Evolutionary conservation across 2,329 filamentous ascomycete species (phyloP).

Genomic region (Elsinoe batatas): DNA sequence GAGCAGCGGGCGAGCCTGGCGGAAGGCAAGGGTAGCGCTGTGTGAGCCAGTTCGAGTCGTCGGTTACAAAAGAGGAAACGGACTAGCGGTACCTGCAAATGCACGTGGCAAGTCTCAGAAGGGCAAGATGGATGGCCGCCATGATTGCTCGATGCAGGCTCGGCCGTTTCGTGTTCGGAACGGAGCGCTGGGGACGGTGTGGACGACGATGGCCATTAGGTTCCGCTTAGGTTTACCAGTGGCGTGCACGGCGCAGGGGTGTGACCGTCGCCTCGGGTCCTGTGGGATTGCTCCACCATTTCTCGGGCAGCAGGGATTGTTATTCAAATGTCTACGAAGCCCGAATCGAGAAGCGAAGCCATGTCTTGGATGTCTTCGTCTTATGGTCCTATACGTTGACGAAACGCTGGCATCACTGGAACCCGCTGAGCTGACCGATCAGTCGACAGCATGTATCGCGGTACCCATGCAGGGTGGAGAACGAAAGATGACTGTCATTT

Average conservation of each 20-base stretch:
- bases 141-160: neutral
- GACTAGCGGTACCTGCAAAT: constrained; percentile 5
- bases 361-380: neutral
- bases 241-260: constrained; percentile 6
- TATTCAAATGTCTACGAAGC: too few species aligned
- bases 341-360: neutral
- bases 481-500: too few species aligned
- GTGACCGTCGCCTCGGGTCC: constrained; percentile 6
- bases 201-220: neutral
- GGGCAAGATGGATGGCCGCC: neutral
- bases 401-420: constrained; percentile 11
- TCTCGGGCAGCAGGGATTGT: neutral
- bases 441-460: too few species aligned
- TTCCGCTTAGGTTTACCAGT: neutral
- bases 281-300: neutral
- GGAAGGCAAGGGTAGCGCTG: constrained; percentile 2
- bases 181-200: constrained; percentile 1
- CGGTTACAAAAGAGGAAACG: constrained; percentile 11
- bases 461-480: too few species aligned
- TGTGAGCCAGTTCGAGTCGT: neutral
- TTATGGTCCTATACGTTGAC: constrained; percentile 1
- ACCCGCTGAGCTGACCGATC: neutral
- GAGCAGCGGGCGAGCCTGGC: neutral
- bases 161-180: constrained; percentile 10
- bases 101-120: constrained; percentile 10